A percentile compares a stretch with the other conserved stretches of the same genome.
Evolutionary conservation across 306 rosid genomes (phyloP).

Genomic region (Nissolia schottii): DNA sequence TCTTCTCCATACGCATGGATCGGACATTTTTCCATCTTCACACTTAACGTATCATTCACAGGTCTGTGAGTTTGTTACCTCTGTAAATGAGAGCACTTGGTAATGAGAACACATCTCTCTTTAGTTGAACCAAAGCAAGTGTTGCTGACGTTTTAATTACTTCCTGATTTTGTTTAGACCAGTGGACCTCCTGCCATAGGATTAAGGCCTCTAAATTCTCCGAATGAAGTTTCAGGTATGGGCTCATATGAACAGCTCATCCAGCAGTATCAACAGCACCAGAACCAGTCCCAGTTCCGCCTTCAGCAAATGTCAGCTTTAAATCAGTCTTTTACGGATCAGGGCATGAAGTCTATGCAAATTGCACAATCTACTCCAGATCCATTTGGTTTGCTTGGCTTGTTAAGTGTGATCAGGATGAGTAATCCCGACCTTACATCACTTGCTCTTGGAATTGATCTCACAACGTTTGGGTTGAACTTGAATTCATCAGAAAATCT

Average conservation of each 20-base stretch:
- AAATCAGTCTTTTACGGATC: constrained; percentile 85
- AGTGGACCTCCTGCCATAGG: constrained; percentile 98
- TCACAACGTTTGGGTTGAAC: constrained; percentile 87
- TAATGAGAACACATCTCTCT: no score
- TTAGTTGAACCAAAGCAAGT: neutral
- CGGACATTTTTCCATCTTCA: constrained; percentile 83
- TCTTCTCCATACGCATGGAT: constrained; percentile 85
- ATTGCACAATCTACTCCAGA: constrained; percentile 72
- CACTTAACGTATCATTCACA: constrained; percentile 89
- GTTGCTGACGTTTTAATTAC: constrained; percentile 3
- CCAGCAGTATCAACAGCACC: constrained; percentile 90
- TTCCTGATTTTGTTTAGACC: constrained; percentile 44
- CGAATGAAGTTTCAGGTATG: constrained; percentile 78
- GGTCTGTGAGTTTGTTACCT: constrained; percentile 43
- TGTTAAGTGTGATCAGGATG: constrained; percentile 87
- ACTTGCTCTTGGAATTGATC: constrained; percentile 93
- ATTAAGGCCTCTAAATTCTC: constrained; percentile 79
- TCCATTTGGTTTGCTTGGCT: constrained; percentile 89
- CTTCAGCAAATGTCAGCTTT: constrained; percentile 81
- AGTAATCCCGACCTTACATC: constrained; percentile 89
- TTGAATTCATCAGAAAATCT: constrained; percentile 93
- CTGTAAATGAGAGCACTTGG: no score
- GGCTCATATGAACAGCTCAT: constrained; percentile 82
- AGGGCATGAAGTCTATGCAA: constrained; percentile 70
- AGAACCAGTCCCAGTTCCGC: constrained; percentile 82